A percentile compares a stretch with the other conserved stretches of the same genome.
Conservation (phyloP, 495 filamentous ascomycete species). For the Aspergillus heteromorphus region DNA sequence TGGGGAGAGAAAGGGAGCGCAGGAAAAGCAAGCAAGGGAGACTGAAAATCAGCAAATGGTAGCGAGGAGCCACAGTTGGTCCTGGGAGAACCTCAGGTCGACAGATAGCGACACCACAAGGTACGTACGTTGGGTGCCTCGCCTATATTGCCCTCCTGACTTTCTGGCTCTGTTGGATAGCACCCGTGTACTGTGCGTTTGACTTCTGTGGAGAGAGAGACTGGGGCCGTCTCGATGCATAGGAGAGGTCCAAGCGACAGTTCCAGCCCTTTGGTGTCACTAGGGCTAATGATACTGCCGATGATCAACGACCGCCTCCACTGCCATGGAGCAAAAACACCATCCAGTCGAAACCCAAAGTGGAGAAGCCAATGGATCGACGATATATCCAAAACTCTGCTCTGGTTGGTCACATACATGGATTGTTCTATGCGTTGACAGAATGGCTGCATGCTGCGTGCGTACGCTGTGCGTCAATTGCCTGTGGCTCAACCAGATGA, state of each 20-base stretch:
- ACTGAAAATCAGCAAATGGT: conserved; percentile 16
- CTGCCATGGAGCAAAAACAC: background rate
- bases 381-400: conserved; percentile 10
- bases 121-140: background rate
- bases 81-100: background rate
- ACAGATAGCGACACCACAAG: background rate
- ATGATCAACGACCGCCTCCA: conserved; percentile 10
- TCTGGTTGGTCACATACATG: background rate
- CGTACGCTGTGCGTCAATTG: background rate
- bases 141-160: background rate
- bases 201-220: background rate
- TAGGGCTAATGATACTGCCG: conserved; percentile 5
- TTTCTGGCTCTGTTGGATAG: background rate
- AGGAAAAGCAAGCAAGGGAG: conserved; percentile 19
- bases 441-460: background rate
- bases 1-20: conserved; percentile 20
- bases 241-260: conserved; percentile 4
- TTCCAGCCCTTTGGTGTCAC: conserved; percentile 14
- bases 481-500: background rate
- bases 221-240: background rate
- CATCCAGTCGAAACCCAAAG: background rate
- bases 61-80: conserved; percentile 8
- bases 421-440: background rate
- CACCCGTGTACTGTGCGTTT: background rate
- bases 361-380: conserved; percentile 7